These are phyloP conservation scores for Carallia pectinifolia DNA, from an alignment of 345 rosid genomes.

Conservation along the genomic window DNA sequence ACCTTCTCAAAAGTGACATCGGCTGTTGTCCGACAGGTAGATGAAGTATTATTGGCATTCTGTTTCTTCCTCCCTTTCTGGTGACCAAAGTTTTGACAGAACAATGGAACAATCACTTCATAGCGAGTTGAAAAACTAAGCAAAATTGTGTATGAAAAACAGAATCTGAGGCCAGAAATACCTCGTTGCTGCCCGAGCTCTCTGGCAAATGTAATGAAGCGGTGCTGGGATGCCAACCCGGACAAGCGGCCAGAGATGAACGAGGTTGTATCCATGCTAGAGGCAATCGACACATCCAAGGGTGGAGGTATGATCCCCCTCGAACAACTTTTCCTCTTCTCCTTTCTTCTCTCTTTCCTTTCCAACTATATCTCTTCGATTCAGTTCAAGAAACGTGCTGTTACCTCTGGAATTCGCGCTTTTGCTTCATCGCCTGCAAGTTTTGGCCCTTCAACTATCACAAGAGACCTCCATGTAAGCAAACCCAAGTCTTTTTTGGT, in stretches of 20 bases:
- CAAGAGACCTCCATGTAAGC: constrained; percentile 64
- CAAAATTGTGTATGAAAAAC: neutral
- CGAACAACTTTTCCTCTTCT: constrained; percentile 10
- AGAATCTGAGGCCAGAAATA: constrained; percentile 41
- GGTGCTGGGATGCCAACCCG: constrained; percentile 43
- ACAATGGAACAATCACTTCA: neutral
- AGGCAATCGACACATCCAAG: constrained; percentile 36
- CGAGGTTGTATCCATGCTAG: constrained; percentile 33
- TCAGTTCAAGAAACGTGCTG: constrained; percentile 33
- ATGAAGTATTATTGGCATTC: constrained; percentile 3
- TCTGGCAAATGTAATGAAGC: constrained; percentile 36
- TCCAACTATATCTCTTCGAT: too few relatives aligned
- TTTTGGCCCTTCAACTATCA: constrained; percentile 31
- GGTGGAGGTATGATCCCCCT: constrained; percentile 37
- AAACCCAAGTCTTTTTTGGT: neutral
- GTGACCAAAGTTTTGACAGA: neutral
- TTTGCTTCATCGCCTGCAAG: constrained; percentile 26
- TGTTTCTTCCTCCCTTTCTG: neutral
- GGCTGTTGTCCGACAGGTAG: constrained; percentile 39
- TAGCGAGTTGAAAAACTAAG: neutral
- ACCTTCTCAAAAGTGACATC: constrained; percentile 41
- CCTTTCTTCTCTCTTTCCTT: too few relatives aligned
- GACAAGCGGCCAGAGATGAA: constrained; percentile 40
- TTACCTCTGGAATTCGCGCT: constrained; percentile 51
- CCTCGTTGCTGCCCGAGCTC: constrained; percentile 40